Evolutionary conservation across 192 early-diverging fungal species (phyloP).

Genomic region (Entomortierella beljakovae): DNA sequence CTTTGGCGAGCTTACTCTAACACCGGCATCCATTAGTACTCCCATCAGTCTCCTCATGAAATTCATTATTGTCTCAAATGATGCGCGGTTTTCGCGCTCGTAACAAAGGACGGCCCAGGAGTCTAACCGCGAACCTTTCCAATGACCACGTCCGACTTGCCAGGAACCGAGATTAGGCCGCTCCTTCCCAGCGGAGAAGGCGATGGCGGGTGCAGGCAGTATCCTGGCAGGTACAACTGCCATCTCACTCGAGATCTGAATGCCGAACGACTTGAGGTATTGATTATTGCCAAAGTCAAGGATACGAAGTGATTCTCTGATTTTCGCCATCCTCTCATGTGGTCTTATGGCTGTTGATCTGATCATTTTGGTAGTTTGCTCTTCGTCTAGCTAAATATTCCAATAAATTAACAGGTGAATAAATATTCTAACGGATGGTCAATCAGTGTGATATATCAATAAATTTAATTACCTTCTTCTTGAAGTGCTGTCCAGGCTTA

Average conservation of each 20-base stretch:
- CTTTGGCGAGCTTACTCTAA: neutral
- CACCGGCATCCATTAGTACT: slow-evolving; percentile 3
- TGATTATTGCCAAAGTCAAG: slow-evolving; percentile 73
- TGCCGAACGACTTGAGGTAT: slow-evolving; percentile 79
- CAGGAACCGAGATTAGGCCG: slow-evolving; percentile 10
- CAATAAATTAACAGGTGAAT: neutral
- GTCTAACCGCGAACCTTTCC: neutral
- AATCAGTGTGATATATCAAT: neutral
- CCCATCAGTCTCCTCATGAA: slow-evolving; percentile 5
- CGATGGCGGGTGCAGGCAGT: slow-evolving; percentile 54
- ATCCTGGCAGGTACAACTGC: slow-evolving; percentile 59
- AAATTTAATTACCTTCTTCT: slow-evolving; percentile 58
- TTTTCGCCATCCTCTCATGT: slow-evolving; percentile 78
- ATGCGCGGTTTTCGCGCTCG: slow-evolving; percentile 6
- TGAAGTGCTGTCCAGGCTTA: slow-evolving; percentile 76
- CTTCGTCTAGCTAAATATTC: slow-evolving; percentile 87
- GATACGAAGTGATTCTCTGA: slow-evolving; percentile 73
- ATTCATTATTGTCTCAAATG: neutral
- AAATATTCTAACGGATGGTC: too few relatives aligned
- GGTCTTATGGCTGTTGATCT: slow-evolving; percentile 87
- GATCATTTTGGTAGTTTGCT: slow-evolving; percentile 93
- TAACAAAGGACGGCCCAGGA: slow-evolving; percentile 24
- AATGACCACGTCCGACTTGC: neutral
- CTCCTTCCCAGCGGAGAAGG: slow-evolving; percentile 51
- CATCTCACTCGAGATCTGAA: slow-evolving; percentile 73